These are phyloP conservation scores for Wallacemonas collosoma DNA, from an alignment of 208 protist species.

Conservation along the genomic window DNA sequence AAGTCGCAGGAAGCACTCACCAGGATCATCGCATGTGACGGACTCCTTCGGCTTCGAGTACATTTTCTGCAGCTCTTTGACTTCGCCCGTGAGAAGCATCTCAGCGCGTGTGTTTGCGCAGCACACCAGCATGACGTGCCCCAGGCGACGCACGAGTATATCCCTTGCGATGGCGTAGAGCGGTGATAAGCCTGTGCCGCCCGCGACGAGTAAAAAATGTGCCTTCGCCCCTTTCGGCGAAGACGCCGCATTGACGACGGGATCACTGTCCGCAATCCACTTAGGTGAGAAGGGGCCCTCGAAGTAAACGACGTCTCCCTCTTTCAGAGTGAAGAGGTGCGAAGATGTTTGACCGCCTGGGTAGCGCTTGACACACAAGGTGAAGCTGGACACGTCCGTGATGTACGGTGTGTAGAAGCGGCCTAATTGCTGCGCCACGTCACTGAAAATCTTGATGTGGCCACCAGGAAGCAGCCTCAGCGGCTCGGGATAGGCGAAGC, in stretches of 20 bases:
- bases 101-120: conserved; percentile 39
- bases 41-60: conserved; percentile 20
- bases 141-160: conserved; percentile 37
- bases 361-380: conserved; percentile 57
- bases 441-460: conserved; percentile 53
- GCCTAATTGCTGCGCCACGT: conserved; percentile 23
- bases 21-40: conserved; percentile 9
- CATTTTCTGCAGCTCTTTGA: conserved; percentile 35
- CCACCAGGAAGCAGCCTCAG: conserved; percentile 51
- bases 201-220: conserved; percentile 66
- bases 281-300: conserved; percentile 50
- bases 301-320: conserved; percentile 51
- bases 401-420: conserved; percentile 59
- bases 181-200: conserved; percentile 62
- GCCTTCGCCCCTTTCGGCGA: conserved; percentile 14
- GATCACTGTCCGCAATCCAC: conserved; percentile 49
- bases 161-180: conserved; percentile 60
- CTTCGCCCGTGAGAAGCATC: conserved; percentile 46
- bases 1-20: conserved; percentile 2
- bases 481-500: conserved; percentile 39
- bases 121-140: conserved; percentile 57
- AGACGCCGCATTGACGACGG: conserved; percentile 20
- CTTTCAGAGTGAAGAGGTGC: conserved; percentile 42
- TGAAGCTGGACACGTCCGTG: conserved; percentile 50
- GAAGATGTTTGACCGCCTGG: conserved; percentile 38